Conservation (phyloP, 1,284 basidiomycete genomes). For the Mycena citricolor region DNA sequence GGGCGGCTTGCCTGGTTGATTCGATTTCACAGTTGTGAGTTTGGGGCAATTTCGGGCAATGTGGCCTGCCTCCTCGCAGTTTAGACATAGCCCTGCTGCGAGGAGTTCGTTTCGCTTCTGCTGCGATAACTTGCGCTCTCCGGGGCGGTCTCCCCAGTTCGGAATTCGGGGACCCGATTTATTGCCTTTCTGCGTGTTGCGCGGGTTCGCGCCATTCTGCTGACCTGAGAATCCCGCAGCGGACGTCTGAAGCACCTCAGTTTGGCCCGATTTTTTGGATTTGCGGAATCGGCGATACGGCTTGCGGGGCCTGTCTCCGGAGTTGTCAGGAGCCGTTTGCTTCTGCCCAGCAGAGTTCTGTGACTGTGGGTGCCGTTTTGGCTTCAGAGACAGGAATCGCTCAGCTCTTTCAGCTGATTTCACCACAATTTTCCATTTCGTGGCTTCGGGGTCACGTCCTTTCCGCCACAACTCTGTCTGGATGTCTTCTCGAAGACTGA, state of each 20-base stretch:
- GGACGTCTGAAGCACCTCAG: conserved; percentile 2
- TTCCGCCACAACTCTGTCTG: conserved; percentile 7
- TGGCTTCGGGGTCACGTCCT: conserved; percentile 3
- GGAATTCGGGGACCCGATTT: conserved; percentile 2
- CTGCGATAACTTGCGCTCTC: background rate
- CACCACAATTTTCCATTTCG: conserved; percentile 7
- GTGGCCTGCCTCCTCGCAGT: background rate
- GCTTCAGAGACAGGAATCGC: background rate
- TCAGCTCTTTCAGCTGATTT: conserved; percentile 8
- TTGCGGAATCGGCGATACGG: conserved; percentile 1
- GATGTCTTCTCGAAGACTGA: conserved; percentile 9
- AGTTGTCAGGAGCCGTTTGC: background rate
- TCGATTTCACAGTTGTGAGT: conserved; percentile 2
- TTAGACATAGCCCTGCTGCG: conserved; percentile 4
- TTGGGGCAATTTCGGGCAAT: conserved; percentile 14
- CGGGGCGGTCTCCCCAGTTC: conserved; percentile 7
- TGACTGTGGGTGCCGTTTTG: background rate
- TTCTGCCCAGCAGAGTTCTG: background rate
- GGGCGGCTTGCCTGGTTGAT: conserved; percentile 7
- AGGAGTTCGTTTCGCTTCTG: background rate
- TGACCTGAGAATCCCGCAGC: too few species aligned
- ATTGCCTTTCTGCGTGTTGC: conserved; percentile 4
- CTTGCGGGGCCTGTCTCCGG: background rate
- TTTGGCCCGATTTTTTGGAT: background rate
- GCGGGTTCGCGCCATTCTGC: background rate